Percentiles rank a stretch among this genome's conserved stretches.
phyloP scores from a whole-genome alignment of 1,139 yeast species.

The Debaryomycetaceae sp. region DNA sequence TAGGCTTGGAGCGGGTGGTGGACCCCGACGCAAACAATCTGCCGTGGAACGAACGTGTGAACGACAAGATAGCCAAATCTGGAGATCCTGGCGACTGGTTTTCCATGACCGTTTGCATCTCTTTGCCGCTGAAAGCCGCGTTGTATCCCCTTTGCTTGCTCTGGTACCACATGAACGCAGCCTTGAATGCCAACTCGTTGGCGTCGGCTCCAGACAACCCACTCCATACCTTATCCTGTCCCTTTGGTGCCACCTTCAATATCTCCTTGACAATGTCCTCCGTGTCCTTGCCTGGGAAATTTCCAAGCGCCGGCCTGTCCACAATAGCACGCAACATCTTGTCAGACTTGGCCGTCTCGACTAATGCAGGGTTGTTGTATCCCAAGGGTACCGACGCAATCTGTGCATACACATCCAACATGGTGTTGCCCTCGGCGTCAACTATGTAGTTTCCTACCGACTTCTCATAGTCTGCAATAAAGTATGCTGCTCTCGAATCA shows the following conservation, averaged over 20 bases:
- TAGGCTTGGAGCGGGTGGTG: conserved; percentile 76
- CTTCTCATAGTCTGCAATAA: conserved; percentile 64
- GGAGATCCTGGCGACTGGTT: conserved; percentile 75
- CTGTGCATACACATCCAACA: conserved; percentile 72
- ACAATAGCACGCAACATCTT: conserved; percentile 65
- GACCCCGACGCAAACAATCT: conserved; percentile 77
- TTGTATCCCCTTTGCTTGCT: conserved; percentile 53
- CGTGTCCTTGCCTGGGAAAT: conserved; percentile 66
- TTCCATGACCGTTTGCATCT: conserved; percentile 58
- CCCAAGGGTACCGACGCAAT: conserved; percentile 78
- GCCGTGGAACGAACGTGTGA: conserved; percentile 78
- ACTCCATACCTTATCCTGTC: conserved; percentile 66
- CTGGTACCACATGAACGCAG: conserved; percentile 76
- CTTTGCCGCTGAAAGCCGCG: conserved; percentile 54
- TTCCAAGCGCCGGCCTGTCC: conserved; percentile 76
- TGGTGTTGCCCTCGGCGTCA: conserved; percentile 67
- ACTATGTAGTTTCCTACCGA: conserved; percentile 68
- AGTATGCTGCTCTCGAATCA: conserved; percentile 65
- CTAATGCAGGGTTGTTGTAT: conserved; percentile 71
- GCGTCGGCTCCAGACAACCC: conserved; percentile 84
- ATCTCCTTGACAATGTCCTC: conserved; percentile 55
- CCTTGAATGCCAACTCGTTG: conserved; percentile 80
- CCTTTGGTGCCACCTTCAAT: conserved; percentile 66
- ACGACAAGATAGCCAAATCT: conserved; percentile 68
- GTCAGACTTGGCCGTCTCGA: conserved; percentile 58